Conservation (phyloP, 805 yeast genomes). For the Peterozyma xylosa region DNA sequence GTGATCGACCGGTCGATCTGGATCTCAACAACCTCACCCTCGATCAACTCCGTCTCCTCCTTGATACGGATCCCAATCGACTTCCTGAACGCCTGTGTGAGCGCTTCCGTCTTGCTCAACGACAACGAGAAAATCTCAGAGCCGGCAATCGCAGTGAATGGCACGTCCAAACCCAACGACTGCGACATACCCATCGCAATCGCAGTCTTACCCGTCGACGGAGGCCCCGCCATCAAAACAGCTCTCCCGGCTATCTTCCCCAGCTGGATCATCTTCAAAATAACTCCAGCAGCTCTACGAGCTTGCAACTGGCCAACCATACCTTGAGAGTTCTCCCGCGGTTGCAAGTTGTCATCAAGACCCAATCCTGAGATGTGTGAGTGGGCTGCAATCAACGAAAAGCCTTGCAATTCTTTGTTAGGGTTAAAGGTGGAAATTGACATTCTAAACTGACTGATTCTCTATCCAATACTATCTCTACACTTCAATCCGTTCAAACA, state of each 20-base stretch:
- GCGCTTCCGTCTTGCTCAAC: slow-evolving; percentile 89
- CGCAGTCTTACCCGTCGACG: slow-evolving; percentile 98
- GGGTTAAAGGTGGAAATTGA: slow-evolving; percentile 11
- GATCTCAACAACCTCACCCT: slow-evolving; percentile 97
- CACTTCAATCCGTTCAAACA: too few species aligned
- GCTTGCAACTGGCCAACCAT: slow-evolving; percentile 97
- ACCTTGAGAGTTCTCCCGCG: slow-evolving; percentile 79
- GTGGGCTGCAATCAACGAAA: slow-evolving; percentile 80
- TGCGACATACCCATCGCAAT: slow-evolving; percentile 90
- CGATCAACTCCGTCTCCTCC: slow-evolving; percentile 95
- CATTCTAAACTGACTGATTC: slow-evolving; percentile 8
- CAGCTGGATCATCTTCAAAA: slow-evolving; percentile 86
- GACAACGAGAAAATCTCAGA: slow-evolving; percentile 91
- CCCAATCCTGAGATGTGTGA: slow-evolving; percentile 96
- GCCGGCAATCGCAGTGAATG: slow-evolving; percentile 93
- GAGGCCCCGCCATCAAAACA: slow-evolving; percentile 93
- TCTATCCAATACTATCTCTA: too few species aligned
- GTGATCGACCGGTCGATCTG: slow-evolving; percentile 89
- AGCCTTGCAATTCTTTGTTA: slow-evolving; percentile 8
- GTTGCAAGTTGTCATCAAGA: slow-evolving; percentile 84
- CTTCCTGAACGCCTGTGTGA: slow-evolving; percentile 93
- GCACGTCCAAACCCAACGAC: slow-evolving; percentile 69
- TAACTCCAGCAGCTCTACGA: slow-evolving; percentile 92
- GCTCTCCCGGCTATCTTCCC: slow-evolving; percentile 97
- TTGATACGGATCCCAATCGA: slow-evolving; percentile 92